Base-by-base conservation (phyloP, 306 rosid genomes). In the Quillaja saponaria region DNA sequence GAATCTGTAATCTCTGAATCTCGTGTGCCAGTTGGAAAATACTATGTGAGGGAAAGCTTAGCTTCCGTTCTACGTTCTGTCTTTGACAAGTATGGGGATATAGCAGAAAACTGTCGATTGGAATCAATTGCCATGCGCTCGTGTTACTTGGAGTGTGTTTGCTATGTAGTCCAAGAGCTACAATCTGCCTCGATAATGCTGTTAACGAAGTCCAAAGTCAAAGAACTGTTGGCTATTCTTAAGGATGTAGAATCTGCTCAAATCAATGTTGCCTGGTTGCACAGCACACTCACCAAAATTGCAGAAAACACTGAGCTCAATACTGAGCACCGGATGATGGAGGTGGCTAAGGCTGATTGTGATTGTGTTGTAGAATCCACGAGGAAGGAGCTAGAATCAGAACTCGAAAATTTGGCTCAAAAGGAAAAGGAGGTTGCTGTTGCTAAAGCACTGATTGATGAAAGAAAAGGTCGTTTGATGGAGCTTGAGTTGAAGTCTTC, bases 211-310 rank as follows among this genome's bases (percentile, higher is more conserved):
- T 48, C 88, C 52, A 91, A 82, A 79, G 58, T 85, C 59, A 80
- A 69, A 73, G 91, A 91, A 58, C 69, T 91, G 54, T 42, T 19
- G 44, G 87, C 89, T 4, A 88, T 91, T 68, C 77, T 91, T n/a
- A 91, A 88, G 76, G 97, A 91, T 72, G 90, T 81, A 2, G 96
- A 91, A 71, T 75, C 87, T 60, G 74, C 89, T 39, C 72, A 86
- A 37, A 71, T 91, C 42, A 48, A 78, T 13, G 84, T 91, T 0
- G 72, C 78, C 17, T 91, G 97, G 97, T 67, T 91, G 58, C 84
- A 78, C 4, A 69, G 46, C 12, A 39, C 64, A 6, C 78, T 91
- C 17, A 54, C 74, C 10, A 87, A 88, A 71, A 76, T 75, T 0
- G 74, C 73, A 5, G 81, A 78, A 58, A 28, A 82, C 31, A 53